Evolutionary conservation across 1,139 yeast genomes (phyloP).

Genomic region (Candida freyschussii): DNA sequence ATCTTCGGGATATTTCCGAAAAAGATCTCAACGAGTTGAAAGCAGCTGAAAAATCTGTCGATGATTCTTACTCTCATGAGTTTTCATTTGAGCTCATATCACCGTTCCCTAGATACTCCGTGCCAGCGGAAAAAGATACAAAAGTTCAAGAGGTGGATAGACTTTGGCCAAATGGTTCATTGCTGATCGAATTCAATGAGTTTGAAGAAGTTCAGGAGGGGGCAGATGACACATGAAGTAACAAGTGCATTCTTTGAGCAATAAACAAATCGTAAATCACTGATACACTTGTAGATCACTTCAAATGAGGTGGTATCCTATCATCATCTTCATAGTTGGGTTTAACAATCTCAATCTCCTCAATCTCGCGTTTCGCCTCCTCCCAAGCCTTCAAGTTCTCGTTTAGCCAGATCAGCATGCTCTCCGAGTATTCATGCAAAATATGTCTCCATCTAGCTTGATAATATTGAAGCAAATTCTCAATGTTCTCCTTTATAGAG

Average conservation of each 20-base stretch:
- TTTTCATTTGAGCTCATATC: constrained; percentile 48
- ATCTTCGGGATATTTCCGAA: constrained; percentile 16
- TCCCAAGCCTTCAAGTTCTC: constrained; percentile 34
- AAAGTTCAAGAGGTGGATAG: constrained; percentile 36
- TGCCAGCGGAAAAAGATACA: constrained; percentile 30
- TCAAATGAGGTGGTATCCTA: constrained; percentile 3
- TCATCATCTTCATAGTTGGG: constrained; percentile 5
- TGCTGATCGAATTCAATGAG: constrained; percentile 43
- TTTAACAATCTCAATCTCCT: constrained; percentile 11
- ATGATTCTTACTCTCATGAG: constrained; percentile 28
- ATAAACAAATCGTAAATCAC: too few species aligned
- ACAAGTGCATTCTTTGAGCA: too few species aligned
- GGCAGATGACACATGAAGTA: constrained; percentile 3
- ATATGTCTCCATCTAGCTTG: constrained; percentile 27
- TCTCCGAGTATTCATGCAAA: constrained; percentile 29
- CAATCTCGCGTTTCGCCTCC: constrained; percentile 27
- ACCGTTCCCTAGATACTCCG: constrained; percentile 50
- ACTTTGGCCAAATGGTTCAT: constrained; percentile 60
- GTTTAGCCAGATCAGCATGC: constrained; percentile 20
- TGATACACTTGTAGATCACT: not conserved
- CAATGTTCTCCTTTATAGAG: constrained; percentile 25
- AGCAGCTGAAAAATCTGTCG: constrained; percentile 1
- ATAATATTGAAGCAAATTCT: constrained; percentile 26
- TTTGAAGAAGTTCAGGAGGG: constrained; percentile 31
- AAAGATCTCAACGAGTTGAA: constrained; percentile 10